Evolutionary conservation across 768 basidiomycete genomes (phyloP).

Genomic region (Trametes elegans): DNA sequence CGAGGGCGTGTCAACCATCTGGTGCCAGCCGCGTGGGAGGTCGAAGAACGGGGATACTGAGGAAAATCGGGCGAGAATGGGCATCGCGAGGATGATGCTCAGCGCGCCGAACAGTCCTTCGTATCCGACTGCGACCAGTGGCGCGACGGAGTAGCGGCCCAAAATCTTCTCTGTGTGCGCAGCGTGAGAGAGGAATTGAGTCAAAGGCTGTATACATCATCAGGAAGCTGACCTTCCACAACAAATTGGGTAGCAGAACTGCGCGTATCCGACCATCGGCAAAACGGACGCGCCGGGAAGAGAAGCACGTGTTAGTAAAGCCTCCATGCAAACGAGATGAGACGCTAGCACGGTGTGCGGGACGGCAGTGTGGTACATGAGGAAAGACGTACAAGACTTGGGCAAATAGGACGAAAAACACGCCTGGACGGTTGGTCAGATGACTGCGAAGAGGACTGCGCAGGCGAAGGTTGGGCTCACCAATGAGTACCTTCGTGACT

Average conservation of each 20-base stretch:
- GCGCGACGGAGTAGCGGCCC: conserved; percentile 80
- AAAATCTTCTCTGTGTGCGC: conserved; percentile 76
- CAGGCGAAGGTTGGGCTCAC: conserved; percentile 38
- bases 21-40: conserved; percentile 83
- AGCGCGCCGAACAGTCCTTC: conserved; percentile 91
- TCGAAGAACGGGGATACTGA: conserved; percentile 73
- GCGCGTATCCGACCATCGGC: conserved; percentile 12
- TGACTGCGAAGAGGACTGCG: conserved; percentile 16
- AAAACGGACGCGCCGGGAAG: conserved; percentile 1
- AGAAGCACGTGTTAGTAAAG: conserved; percentile 6
- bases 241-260: conserved; percentile 93
- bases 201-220: neutral
- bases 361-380: conserved; percentile 16
- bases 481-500: conserved; percentile 70
- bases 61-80: conserved; percentile 71
- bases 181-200: neutral
- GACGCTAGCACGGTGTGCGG: neutral
- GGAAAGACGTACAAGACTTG: conserved; percentile 77
- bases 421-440: conserved; percentile 48
- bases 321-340: neutral
- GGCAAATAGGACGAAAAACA: conserved; percentile 90
- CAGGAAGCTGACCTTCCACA: conserved; percentile 51
- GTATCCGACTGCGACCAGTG: conserved; percentile 89
- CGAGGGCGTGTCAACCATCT: conserved; percentile 76
- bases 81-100: conserved; percentile 77